Conservation (phyloP, 2,329 filamentous ascomycete species). For the Colletotrichum higginsianum region DNA sequence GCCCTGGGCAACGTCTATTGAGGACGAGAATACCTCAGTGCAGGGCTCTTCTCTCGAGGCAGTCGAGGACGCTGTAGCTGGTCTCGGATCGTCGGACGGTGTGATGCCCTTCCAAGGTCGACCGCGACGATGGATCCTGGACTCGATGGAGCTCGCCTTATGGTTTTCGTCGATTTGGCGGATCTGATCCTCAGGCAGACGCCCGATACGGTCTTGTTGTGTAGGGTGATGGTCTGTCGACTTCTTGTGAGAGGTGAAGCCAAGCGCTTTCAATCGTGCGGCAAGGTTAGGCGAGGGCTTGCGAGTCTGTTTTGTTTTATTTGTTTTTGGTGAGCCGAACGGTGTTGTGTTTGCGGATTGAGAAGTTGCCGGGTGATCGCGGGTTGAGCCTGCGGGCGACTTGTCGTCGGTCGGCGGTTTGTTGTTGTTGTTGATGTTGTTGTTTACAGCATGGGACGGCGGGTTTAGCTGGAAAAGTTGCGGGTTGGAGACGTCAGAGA, state of each 20-base stretch:
- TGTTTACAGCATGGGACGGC: slow-evolving; percentile 38
- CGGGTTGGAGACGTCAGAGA: slow-evolving; percentile 57
- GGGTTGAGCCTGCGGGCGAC: slow-evolving; percentile 9
- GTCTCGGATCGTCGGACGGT: slow-evolving; percentile 60
- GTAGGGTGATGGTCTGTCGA: slow-evolving; percentile 46
- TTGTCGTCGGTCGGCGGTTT: slow-evolving; percentile 26
- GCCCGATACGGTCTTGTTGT: slow-evolving; percentile 69
- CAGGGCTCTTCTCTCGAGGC: slow-evolving; percentile 12
- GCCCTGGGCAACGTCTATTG: slow-evolving; percentile 48
- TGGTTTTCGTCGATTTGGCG: slow-evolving; percentile 79
- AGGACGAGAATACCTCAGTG: slow-evolving; percentile 19
- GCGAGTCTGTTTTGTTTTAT: slow-evolving; percentile 56
- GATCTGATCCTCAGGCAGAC: slow-evolving; percentile 79
- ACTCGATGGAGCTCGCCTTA: slow-evolving; percentile 65
- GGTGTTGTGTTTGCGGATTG: slow-evolving; percentile 38
- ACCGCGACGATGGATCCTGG: slow-evolving; percentile 75
- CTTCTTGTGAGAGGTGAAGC: slow-evolving; percentile 66
- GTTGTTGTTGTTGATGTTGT: slow-evolving; percentile 45
- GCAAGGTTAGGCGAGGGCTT: slow-evolving; percentile 76
- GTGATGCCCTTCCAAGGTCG: slow-evolving; percentile 80
- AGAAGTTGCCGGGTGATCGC: slow-evolving; percentile 11
- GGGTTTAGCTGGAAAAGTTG: slow-evolving; percentile 56
- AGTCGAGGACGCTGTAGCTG: slow-evolving; percentile 28
- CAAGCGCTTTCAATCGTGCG: slow-evolving; percentile 75
- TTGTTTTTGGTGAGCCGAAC: slow-evolving; percentile 47